These are phyloP conservation scores for Solanum megistacrolobum DNA, from an alignment of 257 asterid genomes.

Conservation along the genomic window DNA sequence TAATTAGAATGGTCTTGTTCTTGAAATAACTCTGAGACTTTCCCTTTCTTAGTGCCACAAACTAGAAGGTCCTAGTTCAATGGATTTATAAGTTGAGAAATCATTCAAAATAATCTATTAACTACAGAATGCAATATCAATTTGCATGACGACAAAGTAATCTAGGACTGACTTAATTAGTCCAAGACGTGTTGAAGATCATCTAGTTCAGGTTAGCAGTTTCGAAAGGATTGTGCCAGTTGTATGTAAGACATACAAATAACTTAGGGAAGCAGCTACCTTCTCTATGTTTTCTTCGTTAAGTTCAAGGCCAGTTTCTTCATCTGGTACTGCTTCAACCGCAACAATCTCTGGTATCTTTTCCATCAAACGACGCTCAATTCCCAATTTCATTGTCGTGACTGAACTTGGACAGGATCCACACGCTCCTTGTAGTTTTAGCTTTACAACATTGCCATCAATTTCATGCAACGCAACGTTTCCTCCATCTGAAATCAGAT, in stretches of 20 bases:
- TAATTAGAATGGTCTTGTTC: neutral
- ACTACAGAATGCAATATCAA: neutral
- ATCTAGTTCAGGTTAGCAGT: neutral
- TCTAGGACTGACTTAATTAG: neutral
- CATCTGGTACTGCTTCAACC: conserved; percentile 86
- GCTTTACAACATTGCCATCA: conserved; percentile 80
- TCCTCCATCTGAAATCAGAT: conserved; percentile 94
- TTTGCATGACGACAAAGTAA: neutral
- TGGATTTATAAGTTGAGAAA: neutral
- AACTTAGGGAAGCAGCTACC: conserved; percentile 33
- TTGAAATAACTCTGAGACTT: neutral
- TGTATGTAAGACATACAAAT: neutral
- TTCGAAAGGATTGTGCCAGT: neutral
- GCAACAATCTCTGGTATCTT: conserved; percentile 90
- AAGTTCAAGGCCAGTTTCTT: conserved; percentile 92
- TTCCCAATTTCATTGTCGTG: conserved; percentile 87
- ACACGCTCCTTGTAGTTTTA: conserved; percentile 95
- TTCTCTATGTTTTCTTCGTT: conserved; percentile 90
- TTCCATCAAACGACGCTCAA: conserved; percentile 89
- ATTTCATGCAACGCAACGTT: conserved; percentile 91
- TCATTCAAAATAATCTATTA: neutral
- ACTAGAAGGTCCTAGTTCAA: neutral
- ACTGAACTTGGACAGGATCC: conserved; percentile 96
- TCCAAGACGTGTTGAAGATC: neutral
- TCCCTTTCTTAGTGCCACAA: neutral